phyloP scores from a whole-genome alignment of 2,329 filamentous ascomycete genomes.

The Trichoderma sp. region DNA sequence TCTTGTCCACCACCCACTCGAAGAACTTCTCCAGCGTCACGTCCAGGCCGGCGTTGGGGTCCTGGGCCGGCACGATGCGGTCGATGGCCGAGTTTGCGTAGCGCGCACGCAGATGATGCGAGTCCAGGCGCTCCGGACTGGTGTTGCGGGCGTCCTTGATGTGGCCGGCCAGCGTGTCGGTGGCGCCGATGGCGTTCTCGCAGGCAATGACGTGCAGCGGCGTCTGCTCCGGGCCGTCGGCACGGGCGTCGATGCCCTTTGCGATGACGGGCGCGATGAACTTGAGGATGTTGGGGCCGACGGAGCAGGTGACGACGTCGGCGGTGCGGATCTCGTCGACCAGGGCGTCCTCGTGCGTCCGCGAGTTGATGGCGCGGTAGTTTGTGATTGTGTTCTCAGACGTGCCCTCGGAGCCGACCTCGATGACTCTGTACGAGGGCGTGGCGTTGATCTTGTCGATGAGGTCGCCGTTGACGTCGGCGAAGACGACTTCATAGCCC shows the following conservation, averaged over 20 bases:
- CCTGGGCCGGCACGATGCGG: constrained; percentile 93
- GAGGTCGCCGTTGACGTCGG: constrained; percentile 84
- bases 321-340: constrained; percentile 83
- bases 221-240: constrained; percentile 49
- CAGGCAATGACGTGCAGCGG: constrained; percentile 93
- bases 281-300: constrained; percentile 92
- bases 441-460: constrained; percentile 77
- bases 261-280: constrained; percentile 96
- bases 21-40: constrained; percentile 98
- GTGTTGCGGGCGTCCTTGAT: constrained; percentile 78
- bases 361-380: constrained; percentile 96
- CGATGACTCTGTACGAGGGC: constrained; percentile 84
- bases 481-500: constrained; percentile 93
- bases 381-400: constrained; percentile 83
- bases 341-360: constrained; percentile 77
- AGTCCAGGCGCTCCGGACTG: constrained; percentile 63
- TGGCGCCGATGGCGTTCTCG: constrained; percentile 96
- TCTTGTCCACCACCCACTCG: constrained; percentile 95
- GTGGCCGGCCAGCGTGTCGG: constrained; percentile 78
- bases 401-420: constrained; percentile 84
- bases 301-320: constrained; percentile 92
- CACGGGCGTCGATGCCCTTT: constrained; percentile 83
- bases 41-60: constrained; percentile 75
- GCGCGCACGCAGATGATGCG: constrained; percentile 72
- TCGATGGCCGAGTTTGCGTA: constrained; percentile 99